Conservation (phyloP, 495 filamentous ascomycete species). For the Aspergillus taichungensis region DNA sequence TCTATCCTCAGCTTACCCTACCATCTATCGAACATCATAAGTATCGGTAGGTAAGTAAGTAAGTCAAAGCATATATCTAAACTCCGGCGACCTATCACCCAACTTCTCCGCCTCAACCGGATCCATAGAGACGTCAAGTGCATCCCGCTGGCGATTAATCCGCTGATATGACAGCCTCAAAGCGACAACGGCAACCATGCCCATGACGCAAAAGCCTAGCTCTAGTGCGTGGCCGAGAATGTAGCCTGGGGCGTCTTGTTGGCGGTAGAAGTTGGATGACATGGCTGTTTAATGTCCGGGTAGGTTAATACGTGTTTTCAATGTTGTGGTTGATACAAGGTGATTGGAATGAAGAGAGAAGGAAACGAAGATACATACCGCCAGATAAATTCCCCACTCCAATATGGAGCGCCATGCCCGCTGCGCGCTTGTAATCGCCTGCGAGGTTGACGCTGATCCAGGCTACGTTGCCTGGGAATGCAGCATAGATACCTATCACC, state of each 20-base stretch:
- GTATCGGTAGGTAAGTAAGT: too few species aligned
- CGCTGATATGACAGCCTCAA: slow-evolving; percentile 47
- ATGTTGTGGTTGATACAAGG: background rate
- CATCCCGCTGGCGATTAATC: slow-evolving; percentile 53
- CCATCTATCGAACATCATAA: too few species aligned
- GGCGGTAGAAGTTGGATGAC: slow-evolving; percentile 69
- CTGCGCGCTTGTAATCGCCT: slow-evolving; percentile 60
- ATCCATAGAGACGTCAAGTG: slow-evolving; percentile 37
- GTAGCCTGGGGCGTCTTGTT: slow-evolving; percentile 53
- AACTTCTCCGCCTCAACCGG: slow-evolving; percentile 46
- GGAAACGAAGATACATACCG: slow-evolving; percentile 12
- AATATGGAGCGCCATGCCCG: slow-evolving; percentile 69
- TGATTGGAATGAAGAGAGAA: background rate
- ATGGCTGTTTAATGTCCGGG: slow-evolving; percentile 41
- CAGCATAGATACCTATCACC: slow-evolving; percentile 30
- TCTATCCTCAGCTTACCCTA: too few species aligned
- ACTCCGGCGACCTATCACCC: slow-evolving; percentile 58
- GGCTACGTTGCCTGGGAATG: slow-evolving; percentile 55
- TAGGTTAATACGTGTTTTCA: background rate
- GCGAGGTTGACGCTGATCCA: slow-evolving; percentile 68
- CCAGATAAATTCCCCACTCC: slow-evolving; percentile 66
- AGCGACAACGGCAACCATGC: slow-evolving; percentile 48
- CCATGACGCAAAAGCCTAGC: slow-evolving; percentile 54
- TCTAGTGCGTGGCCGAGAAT: slow-evolving; percentile 61
- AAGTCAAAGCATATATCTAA: slow-evolving; percentile 47